phyloP scores from a whole-genome alignment of 2,329 filamentous ascomycete species.

The Fusarium longipes region DNA sequence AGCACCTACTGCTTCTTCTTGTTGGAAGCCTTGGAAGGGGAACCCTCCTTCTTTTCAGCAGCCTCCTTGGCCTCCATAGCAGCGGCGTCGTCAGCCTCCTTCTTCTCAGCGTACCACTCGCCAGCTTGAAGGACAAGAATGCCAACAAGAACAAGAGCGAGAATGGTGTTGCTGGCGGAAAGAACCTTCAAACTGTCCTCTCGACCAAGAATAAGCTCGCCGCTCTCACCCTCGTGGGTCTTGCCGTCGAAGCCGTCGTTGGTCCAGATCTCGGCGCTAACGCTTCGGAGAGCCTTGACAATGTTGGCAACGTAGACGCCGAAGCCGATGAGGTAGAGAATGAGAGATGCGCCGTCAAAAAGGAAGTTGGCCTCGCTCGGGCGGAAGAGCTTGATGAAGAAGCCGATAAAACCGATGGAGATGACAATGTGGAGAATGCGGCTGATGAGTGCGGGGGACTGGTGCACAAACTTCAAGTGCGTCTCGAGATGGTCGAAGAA shows the following conservation, averaged over 20 bases:
- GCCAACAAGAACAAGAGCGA: constrained; percentile 90
- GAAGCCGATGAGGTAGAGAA: constrained; percentile 86
- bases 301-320: constrained; percentile 97
- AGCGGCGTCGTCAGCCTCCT: constrained; percentile 83
- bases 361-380: constrained; percentile 95
- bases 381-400: constrained; percentile 94
- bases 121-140: constrained; percentile 94
- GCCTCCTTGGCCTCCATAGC: constrained; percentile 62
- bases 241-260: constrained; percentile 54
- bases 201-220: constrained; percentile 77
- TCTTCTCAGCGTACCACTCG: constrained; percentile 98
- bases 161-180: constrained; percentile 93
- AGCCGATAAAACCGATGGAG: constrained; percentile 85
- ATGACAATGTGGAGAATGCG: constrained; percentile 96
- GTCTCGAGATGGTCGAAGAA: constrained; percentile 89
- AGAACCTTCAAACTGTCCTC: constrained; percentile 93
- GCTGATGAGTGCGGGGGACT: constrained; percentile 88
- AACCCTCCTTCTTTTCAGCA: constrained; percentile 53
- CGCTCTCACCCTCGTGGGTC: constrained; percentile 56
- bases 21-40: constrained; percentile 44
- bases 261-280: constrained; percentile 75
- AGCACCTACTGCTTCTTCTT: constrained; percentile 54
- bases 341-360: constrained; percentile 86
- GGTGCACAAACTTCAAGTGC: constrained; percentile 91
- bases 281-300: constrained; percentile 89